Percentiles rank a stretch among this genome's conserved stretches.
These are phyloP conservation scores for Epicoccum nigrum DNA, from an alignment of 2,329 filamentous ascomycete genomes.

Conservation along the genomic window DNA sequence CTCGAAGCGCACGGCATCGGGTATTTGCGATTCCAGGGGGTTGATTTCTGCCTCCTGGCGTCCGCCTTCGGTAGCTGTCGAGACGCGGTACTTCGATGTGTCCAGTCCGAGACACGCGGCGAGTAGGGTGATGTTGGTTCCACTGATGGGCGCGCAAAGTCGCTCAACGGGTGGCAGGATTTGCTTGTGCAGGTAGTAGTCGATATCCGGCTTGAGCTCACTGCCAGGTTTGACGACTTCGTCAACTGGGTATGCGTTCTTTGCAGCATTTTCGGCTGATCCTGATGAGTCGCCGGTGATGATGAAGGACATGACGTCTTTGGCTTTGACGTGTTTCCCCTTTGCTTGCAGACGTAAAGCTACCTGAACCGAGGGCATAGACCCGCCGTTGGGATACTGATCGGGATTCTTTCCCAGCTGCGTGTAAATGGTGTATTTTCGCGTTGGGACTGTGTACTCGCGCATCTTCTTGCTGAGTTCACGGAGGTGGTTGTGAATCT, in stretches of 20 bases:
- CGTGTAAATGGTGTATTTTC: slow-evolving; percentile 97
- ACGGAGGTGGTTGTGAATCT: slow-evolving; percentile 91
- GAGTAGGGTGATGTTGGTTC: slow-evolving; percentile 86
- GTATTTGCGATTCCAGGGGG: slow-evolving; percentile 91
- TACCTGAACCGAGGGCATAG: slow-evolving; percentile 97
- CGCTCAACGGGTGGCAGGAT: slow-evolving; percentile 98
- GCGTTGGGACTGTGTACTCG: slow-evolving; percentile 71
- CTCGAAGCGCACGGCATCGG: slow-evolving; percentile 87
- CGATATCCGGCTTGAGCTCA: slow-evolving; percentile 83
- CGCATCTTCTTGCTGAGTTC: slow-evolving; percentile 88
- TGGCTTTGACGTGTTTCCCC: slow-evolving; percentile 86
- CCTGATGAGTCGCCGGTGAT: slow-evolving; percentile 76
- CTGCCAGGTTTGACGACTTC: slow-evolving; percentile 82
- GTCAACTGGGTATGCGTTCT: slow-evolving; percentile 85
- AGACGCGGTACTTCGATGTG: slow-evolving; percentile 81
- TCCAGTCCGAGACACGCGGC: slow-evolving; percentile 95
- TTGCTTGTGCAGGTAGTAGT: slow-evolving; percentile 98
- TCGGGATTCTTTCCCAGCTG: slow-evolving; percentile 93
- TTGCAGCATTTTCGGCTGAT: slow-evolving; percentile 71
- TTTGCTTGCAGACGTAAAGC: slow-evolving; percentile 85
- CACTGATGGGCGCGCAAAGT: slow-evolving; percentile 92
- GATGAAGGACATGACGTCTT: slow-evolving; percentile 96
- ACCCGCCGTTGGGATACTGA: slow-evolving; percentile 92
- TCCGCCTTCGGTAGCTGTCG: slow-evolving; percentile 60
- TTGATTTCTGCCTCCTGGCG: slow-evolving; percentile 64